Conservation (phyloP, 1,284 basidiomycete species). For the Cutaneotrichosporon arboriforme region DNA sequence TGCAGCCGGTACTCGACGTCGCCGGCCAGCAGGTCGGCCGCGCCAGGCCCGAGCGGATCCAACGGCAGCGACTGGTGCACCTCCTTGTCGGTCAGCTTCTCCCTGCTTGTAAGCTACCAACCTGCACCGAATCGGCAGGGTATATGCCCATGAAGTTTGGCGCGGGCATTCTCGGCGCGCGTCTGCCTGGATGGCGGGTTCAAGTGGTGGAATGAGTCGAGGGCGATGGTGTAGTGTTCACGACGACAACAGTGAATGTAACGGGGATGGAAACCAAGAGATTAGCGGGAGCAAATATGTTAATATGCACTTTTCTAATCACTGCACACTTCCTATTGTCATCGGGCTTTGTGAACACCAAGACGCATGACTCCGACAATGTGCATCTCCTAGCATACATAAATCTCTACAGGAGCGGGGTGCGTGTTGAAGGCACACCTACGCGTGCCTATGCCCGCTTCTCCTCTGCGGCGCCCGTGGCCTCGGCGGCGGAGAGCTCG, state of each 20-base stretch:
- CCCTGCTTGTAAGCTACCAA: slow-evolving; percentile 12
- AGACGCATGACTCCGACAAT: too few relatives aligned
- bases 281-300: slow-evolving; percentile 1
- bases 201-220: background rate
- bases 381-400: background rate
- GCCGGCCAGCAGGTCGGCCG: slow-evolving; percentile 80
- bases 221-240: background rate
- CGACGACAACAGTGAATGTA: background rate
- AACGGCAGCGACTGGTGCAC: slow-evolving; percentile 85
- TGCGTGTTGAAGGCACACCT: too few relatives aligned
- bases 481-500: slow-evolving; percentile 23
- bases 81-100: slow-evolving; percentile 57
- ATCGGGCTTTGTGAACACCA: too few relatives aligned
- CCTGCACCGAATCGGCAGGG: slow-evolving; percentile 38
- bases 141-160: slow-evolving; percentile 41
- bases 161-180: slow-evolving; percentile 30
- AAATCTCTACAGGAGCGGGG: background rate
- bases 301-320: too few relatives aligned
- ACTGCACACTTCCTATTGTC: too few relatives aligned
- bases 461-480: slow-evolving; percentile 1
- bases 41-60: slow-evolving; percentile 67
- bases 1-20: slow-evolving; percentile 97
- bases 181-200: background rate
- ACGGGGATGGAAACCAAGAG: too few relatives aligned
- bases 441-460: background rate